Conservation (phyloP, 192 early-diverging fungal genomes). For the Coemansia sp. region DNA sequence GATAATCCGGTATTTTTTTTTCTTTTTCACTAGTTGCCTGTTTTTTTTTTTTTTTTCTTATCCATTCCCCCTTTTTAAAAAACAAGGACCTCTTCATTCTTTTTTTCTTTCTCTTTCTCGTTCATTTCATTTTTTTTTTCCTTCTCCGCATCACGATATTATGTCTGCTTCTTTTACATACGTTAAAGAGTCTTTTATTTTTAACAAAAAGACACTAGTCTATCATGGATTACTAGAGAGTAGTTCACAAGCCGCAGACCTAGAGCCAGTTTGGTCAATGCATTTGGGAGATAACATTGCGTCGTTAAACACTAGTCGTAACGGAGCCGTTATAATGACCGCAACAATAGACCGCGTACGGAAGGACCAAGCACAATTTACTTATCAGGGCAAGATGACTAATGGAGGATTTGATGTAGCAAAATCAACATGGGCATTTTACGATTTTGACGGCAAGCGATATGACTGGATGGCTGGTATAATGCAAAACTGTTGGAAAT, state of each 20-base stretch:
- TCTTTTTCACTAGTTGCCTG: too few relatives aligned
- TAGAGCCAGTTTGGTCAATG: slow-evolving; percentile 47
- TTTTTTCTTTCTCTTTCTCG: neutral
- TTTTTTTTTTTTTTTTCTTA: too few relatives aligned
- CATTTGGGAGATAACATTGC: slow-evolving; percentile 22
- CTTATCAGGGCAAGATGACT: slow-evolving; percentile 33
- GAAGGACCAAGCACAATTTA: slow-evolving; percentile 35
- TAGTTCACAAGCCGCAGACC: slow-evolving; percentile 24
- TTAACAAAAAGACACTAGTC: slow-evolving; percentile 44
- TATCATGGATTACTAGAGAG: slow-evolving; percentile 39
- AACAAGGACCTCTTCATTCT: neutral
- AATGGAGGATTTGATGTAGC: slow-evolving; percentile 37
- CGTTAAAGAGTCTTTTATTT: slow-evolving; percentile 44
- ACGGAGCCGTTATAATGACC: slow-evolving; percentile 24
- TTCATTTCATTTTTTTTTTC: slow-evolving; percentile 10
- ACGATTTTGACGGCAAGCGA: slow-evolving; percentile 44
- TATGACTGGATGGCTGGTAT: slow-evolving; percentile 54
- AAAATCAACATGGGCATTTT: slow-evolving; percentile 39
- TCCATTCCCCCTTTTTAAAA: neutral
- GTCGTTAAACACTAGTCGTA: slow-evolving; percentile 19
- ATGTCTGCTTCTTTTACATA: slow-evolving; percentile 51
- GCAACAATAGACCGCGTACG: slow-evolving; percentile 28
- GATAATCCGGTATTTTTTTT: too few relatives aligned
- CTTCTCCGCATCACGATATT: neutral
- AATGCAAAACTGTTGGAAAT: slow-evolving; percentile 55